A percentile compares a stretch with the other conserved stretches of the same genome.
Evolutionary conservation across 2,329 filamentous ascomycete species (phyloP).

Genomic region (Cladosporium colombiae): DNA sequence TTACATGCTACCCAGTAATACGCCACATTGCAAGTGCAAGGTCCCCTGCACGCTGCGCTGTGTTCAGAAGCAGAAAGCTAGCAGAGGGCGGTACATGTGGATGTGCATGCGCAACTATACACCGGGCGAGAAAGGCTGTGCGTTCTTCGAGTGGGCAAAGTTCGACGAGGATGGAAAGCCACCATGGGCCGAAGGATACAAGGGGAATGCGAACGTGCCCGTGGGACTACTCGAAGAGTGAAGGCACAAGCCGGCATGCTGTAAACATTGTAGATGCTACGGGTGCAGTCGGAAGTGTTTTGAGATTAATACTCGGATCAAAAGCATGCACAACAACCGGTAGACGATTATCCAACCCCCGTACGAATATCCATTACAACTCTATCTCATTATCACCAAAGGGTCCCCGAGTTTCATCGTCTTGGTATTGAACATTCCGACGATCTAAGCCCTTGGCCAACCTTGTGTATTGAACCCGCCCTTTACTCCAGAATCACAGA

Average conservation of each 20-base stretch:
- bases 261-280: background rate
- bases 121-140: conserved; percentile 65
- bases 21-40: conserved; percentile 74
- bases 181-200: conserved; percentile 52
- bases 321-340: background rate
- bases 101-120: conserved; percentile 81
- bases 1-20: conserved; percentile 73
- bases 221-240: background rate
- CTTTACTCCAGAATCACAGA: background rate
- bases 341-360: background rate
- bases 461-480: background rate
- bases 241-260: background rate
- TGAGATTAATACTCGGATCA: background rate
- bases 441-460: background rate
- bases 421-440: background rate
- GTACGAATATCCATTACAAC: background rate
- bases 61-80: conserved; percentile 76
- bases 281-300: background rate
- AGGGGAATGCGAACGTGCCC: conserved; percentile 36
- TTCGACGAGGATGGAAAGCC: conserved; percentile 87
- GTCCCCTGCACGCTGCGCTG: conserved; percentile 71
- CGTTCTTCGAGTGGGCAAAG: conserved; percentile 81
- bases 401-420: background rate
- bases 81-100: conserved; percentile 83
- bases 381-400: background rate